phyloP scores from a whole-genome alignment of 345 rosid genomes.

The Eucalyptus pauciflora region DNA sequence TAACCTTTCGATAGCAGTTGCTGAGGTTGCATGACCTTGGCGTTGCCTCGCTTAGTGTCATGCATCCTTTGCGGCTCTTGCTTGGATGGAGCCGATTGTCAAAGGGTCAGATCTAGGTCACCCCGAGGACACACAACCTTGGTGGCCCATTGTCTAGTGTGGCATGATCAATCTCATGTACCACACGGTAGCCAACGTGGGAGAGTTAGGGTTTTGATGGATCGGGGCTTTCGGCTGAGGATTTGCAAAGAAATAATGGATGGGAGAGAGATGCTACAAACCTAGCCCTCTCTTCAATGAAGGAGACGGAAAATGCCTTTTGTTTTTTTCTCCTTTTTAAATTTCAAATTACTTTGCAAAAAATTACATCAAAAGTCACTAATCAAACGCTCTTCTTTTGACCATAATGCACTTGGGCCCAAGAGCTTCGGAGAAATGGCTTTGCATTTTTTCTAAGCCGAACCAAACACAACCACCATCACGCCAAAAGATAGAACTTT shows the following conservation, averaged over 20 bases:
- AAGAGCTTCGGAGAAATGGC: neutral
- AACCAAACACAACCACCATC: neutral
- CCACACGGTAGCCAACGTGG: accelerated
- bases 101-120: neutral
- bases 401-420: neutral
- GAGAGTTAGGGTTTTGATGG: neutral
- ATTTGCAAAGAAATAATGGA: neutral
- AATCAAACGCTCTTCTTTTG: neutral
- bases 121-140: neutral
- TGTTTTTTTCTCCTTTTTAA: neutral
- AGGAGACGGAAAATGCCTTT: neutral
- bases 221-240: neutral
- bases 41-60: neutral
- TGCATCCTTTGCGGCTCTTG: neutral
- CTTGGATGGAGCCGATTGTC: neutral
- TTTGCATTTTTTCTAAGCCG: neutral
- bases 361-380: neutral
- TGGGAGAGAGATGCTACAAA: neutral
- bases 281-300: neutral
- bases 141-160: neutral
- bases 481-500: neutral
- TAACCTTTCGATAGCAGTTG: neutral
- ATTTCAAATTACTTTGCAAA: neutral
- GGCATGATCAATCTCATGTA: neutral
- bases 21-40: neutral